Evolutionary conservation across 257 asterid species (phyloP).

Genomic region (Solanum medicagineum): DNA sequence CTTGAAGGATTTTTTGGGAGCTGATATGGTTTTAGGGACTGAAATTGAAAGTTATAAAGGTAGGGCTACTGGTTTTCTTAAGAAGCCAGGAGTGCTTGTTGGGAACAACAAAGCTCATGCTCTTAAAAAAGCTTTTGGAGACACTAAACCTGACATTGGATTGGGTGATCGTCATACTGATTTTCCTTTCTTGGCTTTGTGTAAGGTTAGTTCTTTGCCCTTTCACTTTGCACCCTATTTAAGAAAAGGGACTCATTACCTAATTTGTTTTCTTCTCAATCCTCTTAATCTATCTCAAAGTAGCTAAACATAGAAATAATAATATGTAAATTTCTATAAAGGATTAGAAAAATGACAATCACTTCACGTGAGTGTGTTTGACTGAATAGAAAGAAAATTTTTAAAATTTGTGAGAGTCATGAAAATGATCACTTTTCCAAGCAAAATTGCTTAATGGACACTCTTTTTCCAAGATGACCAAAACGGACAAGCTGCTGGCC

Average conservation of each 20-base stretch:
- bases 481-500: too few species aligned
- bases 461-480: too few species aligned
- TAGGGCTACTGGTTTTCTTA: slow-evolving; percentile 48
- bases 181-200: slow-evolving; percentile 36
- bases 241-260: background rate
- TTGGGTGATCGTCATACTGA: slow-evolving; percentile 49
- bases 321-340: background rate
- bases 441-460: too few species aligned
- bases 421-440: too few species aligned
- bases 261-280: background rate
- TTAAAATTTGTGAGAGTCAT: too few species aligned
- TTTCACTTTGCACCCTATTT: too few species aligned
- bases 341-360: too few species aligned
- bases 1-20: slow-evolving; percentile 43
- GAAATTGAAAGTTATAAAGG: slow-evolving; percentile 33
- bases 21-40: slow-evolving; percentile 53
- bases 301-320: background rate
- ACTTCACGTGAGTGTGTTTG: too few species aligned
- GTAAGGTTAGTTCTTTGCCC: slow-evolving; percentile 24
- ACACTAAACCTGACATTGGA: slow-evolving; percentile 38
- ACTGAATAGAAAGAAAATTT: too few species aligned
- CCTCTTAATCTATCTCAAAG: background rate
- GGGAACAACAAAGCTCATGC: slow-evolving; percentile 37
- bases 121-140: slow-evolving; percentile 35
- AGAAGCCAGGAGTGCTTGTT: slow-evolving; percentile 35